Evolutionary conservation across 768 basidiomycete genomes (phyloP), one percentile per base, ranked within the genome.

Genomic region (Nevesoporus exiguus): DNA sequence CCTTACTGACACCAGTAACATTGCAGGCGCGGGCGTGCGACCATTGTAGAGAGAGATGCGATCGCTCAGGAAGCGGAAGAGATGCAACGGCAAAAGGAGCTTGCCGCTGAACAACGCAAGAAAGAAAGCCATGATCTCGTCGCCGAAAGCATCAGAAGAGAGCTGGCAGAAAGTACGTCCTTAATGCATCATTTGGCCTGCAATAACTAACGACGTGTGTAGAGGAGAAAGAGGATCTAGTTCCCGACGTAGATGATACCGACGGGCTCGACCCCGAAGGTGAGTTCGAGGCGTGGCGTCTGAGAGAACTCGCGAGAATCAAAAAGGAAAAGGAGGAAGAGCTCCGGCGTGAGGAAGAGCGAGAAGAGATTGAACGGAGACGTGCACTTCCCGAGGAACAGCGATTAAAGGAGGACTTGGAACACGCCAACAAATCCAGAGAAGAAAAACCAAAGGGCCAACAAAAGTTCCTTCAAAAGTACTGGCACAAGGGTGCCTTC

Each of bases 401-500:
- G 65, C 77, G 97, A 30, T 65, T 98, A 70, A 87, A 85, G 70
- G 97, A 99, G 69, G 97, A 99, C 69, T 66, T 95, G 56, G 94
- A 91, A 68, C 83, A 77, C 39, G 95, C 94, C 3, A 80, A 92
- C 54, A 85, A 90, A 68, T 74, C 81, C 30, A 79, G 97, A 52
- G 86, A 87, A 51, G 91, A 90, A 50, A 96, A 95, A 72, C 90
- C 91, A 1, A 90, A 97, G 67, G 93, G 91, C 3, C 80, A 90
- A 58, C 90, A 93, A 67, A 90, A 85, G 66, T 98, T 98, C 73
- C 71, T 98, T 58, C 94, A 98, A 70, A 98, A 97, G 73, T 99
- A 97, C 69, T 98, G 93, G 85, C 97, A 99, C 76, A 98, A 96
- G 73, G 97, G 97, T 63, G 97, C 96, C 55, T 99, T 98, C 78